phyloP scores from a whole-genome alignment of 1,284 basidiomycete genomes.

The Ganoderma lucidum region DNA sequence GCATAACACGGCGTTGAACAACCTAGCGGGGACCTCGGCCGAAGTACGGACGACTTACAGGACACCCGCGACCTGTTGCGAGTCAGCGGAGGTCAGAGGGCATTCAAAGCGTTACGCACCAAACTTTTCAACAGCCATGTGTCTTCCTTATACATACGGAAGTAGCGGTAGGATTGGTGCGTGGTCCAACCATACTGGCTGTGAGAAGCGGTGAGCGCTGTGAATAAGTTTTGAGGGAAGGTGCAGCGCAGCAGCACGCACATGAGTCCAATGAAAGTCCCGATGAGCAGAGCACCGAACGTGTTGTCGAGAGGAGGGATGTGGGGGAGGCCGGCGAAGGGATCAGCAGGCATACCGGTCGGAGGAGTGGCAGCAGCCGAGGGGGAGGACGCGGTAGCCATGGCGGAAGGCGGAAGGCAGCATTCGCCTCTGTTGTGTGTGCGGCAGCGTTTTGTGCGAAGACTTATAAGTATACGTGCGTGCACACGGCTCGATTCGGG shows the following conservation, averaged over 20 bases:
- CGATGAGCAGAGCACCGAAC: constrained; percentile 28
- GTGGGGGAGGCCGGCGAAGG: constrained; percentile 5
- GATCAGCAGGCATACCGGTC: not conserved
- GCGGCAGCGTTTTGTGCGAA: too few species aligned
- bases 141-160: constrained; percentile 22
- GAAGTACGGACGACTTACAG: constrained; percentile 11
- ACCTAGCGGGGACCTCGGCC: not conserved
- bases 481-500: not conserved
- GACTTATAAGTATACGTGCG: not conserved
- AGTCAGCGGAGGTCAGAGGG: not conserved
- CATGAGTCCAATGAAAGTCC: constrained; percentile 29
- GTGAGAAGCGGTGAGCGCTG: not conserved
- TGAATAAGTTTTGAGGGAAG: too few species aligned
- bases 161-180: constrained; percentile 27
- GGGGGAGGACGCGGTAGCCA: constrained; percentile 4
- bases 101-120: constrained; percentile 4
- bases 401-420: not conserved
- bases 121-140: constrained; percentile 19
- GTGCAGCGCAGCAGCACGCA: not conserved
- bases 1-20: not conserved
- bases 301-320: constrained; percentile 26
- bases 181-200: constrained; percentile 31
- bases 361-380: not conserved
- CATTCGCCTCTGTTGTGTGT: not conserved
- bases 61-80: constrained; percentile 18